Base-by-base conservation (phyloP, 345 rosid species). In the Eucalyptus regnans region DNA sequence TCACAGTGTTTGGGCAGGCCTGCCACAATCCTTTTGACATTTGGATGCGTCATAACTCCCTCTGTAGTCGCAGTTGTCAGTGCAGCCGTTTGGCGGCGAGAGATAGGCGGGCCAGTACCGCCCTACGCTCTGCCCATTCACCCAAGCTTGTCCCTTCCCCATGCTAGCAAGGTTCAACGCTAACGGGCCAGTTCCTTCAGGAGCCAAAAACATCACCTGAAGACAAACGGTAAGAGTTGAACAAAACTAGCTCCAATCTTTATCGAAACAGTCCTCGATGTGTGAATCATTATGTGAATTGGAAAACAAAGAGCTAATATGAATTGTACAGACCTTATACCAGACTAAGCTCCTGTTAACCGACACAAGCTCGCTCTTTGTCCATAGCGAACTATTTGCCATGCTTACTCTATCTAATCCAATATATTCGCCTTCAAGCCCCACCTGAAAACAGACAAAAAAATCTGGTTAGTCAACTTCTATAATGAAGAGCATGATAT, bases 131-230 rank as follows among this genome's bases (percentile, higher is more conserved):
- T 93, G 92, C 41, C 96, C 95, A 20, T 95, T 94, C 44, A 95
- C 92, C 97, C 96, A 94, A 33, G 95, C 97, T 91, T 94, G 94
- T 87, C 97, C 95, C 89, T 95, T 95, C 62, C 96, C 95, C 96
- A 95, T 94, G 92, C 95, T 90, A 64, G 95, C 41, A 41, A 95
- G 95, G 86, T 95, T 92, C 41, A 95, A 87, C 37, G 93, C 95
- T 86, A 94, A 68, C 7, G 96, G 96, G 12, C 95, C 94, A 8
- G 89, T 90, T 15, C 97, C 95, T 86, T 91, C 90, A 17, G 96
- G 94, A 89, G 94, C 90, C 18, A 71, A 46, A 87, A 94, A 93
- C 51, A 87, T 89, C 27, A 62, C 89, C 96, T 95, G 86, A 87
- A 88, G 76, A 43, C 18, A 60, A 14, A 76, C 12, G 83, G 27